These are phyloP conservation scores for Cordyceps militaris DNA, from an alignment of 2,329 filamentous ascomycete genomes.

Conservation along the genomic window DNA sequence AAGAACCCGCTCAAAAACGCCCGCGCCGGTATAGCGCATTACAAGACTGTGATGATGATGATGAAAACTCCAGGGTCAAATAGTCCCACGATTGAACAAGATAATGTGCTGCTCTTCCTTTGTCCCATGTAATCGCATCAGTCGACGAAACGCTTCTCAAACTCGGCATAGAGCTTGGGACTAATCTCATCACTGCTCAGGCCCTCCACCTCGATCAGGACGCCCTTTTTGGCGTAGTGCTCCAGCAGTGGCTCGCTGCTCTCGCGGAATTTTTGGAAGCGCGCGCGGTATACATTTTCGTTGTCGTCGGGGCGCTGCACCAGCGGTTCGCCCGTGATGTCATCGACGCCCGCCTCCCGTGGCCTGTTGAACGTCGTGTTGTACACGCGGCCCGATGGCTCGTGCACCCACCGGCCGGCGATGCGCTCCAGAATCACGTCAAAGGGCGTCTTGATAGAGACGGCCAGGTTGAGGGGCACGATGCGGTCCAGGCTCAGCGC, in stretches of 20 bases:
- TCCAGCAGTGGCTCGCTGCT: constrained; percentile 78
- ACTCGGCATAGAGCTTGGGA: constrained; percentile 78
- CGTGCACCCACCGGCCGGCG: constrained; percentile 87
- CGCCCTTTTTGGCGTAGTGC: constrained; percentile 77
- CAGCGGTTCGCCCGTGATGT: constrained; percentile 81
- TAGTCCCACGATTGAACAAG: neutral
- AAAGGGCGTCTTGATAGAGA: constrained; percentile 78
- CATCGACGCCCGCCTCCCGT: constrained; percentile 71
- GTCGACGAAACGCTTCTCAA: constrained; percentile 63
- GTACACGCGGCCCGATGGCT: constrained; percentile 84
- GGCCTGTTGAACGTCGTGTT: constrained; percentile 91
- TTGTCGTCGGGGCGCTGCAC: constrained; percentile 80
- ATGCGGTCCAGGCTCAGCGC: constrained; percentile 70
- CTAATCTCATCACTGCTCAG: constrained; percentile 92
- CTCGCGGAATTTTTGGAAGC: constrained; percentile 79
- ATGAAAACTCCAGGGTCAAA: neutral
- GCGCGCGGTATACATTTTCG: constrained; percentile 74
- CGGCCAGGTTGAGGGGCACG: constrained; percentile 90
- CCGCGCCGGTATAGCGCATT: neutral
- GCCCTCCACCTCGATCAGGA: constrained; percentile 81
- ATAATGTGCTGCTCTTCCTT: neutral
- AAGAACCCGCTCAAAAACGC: constrained; percentile 7
- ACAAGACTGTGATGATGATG: neutral
- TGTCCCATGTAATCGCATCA: constrained; percentile 4
- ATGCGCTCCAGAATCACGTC: constrained; percentile 86